phyloP scores from a whole-genome alignment of 1,284 basidiomycete genomes.

The Apiotrichum mycotoxinovorans region DNA sequence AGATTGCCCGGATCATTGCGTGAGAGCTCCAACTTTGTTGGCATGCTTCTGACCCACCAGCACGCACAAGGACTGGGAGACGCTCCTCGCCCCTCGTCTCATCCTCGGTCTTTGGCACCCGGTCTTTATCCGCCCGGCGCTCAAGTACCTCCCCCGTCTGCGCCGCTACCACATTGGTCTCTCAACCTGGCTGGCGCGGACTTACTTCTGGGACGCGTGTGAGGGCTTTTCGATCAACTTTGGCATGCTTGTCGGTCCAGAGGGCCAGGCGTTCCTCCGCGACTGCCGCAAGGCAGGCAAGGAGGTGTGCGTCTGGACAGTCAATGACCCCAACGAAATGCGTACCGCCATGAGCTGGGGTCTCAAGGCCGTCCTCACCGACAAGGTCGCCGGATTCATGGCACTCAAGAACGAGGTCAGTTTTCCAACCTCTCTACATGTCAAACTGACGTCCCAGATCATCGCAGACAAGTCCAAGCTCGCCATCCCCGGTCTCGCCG shows the following conservation, averaged over 20 bases:
- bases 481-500: slow-evolving; percentile 28
- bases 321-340: slow-evolving; percentile 89
- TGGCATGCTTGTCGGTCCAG: slow-evolving; percentile 64
- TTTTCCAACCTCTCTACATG: background rate
- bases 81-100: slow-evolving; percentile 77
- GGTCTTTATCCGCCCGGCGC: slow-evolving; percentile 75
- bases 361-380: slow-evolving; percentile 87
- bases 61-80: slow-evolving; percentile 71
- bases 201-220: slow-evolving; percentile 90
- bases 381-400: slow-evolving; percentile 52
- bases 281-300: slow-evolving; percentile 80
- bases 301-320: slow-evolving; percentile 93
- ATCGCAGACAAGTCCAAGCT: slow-evolving; percentile 32
- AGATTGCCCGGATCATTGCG: slow-evolving; percentile 75
- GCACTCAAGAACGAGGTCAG: slow-evolving; percentile 43
- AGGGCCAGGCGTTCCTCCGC: slow-evolving; percentile 65
- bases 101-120: slow-evolving; percentile 89
- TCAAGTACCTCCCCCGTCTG: slow-evolving; percentile 67
- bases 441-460: slow-evolving; percentile 22
- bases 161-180: slow-evolving; percentile 82
- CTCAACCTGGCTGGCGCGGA: slow-evolving; percentile 63
- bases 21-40: slow-evolving; percentile 22
- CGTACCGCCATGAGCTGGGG: slow-evolving; percentile 87
- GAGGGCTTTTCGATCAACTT: slow-evolving; percentile 87
- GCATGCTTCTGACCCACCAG: slow-evolving; percentile 12